Evolutionary conservation across 1,284 basidiomycete species (phyloP).

Genomic region (Ceratobasidium sp.): DNA sequence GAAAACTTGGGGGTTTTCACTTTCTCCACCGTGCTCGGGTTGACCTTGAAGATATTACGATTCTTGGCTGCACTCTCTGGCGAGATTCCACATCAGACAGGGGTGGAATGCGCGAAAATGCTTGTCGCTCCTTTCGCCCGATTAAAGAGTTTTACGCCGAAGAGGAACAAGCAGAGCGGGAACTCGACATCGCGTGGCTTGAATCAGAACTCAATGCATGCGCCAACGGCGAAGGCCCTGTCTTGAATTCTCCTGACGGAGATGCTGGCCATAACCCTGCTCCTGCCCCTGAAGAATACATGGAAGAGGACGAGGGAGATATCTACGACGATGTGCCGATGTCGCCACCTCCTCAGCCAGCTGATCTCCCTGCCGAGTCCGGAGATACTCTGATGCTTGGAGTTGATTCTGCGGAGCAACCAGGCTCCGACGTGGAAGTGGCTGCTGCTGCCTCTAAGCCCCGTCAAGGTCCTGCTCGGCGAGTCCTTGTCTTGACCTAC

Average conservation of each 20-base stretch:
- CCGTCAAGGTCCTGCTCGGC: conserved; percentile 1
- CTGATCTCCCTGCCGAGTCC: background rate
- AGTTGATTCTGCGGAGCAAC: background rate
- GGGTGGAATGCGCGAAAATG: conserved; percentile 51
- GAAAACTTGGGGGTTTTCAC: conserved; percentile 53
- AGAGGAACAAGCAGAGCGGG: conserved; percentile 53
- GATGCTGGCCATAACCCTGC: conserved; percentile 49
- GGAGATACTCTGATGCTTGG: no score
- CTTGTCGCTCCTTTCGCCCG: conserved; percentile 55
- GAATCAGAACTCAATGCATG: conserved; percentile 49
- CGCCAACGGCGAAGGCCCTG: conserved; percentile 53
- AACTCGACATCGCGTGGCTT: conserved; percentile 56
- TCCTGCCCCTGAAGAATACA: background rate
- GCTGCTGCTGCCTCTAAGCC: background rate
- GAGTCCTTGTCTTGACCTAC: conserved; percentile 13
- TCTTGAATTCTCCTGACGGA: conserved; percentile 50
- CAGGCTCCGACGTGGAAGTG: background rate
- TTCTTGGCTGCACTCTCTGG: conserved; percentile 61
- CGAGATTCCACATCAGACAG: conserved; percentile 52
- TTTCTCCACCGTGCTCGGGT: conserved; percentile 56
- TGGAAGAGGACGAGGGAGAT: conserved; percentile 23
- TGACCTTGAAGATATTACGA: conserved; percentile 55
- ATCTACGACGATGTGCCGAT: conserved; percentile 16
- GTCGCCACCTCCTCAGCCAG: background rate
- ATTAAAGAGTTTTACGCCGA: conserved; percentile 53